Base-by-base conservation (phyloP, 192 early-diverging fungal species). In the Podila minutissima region DNA sequence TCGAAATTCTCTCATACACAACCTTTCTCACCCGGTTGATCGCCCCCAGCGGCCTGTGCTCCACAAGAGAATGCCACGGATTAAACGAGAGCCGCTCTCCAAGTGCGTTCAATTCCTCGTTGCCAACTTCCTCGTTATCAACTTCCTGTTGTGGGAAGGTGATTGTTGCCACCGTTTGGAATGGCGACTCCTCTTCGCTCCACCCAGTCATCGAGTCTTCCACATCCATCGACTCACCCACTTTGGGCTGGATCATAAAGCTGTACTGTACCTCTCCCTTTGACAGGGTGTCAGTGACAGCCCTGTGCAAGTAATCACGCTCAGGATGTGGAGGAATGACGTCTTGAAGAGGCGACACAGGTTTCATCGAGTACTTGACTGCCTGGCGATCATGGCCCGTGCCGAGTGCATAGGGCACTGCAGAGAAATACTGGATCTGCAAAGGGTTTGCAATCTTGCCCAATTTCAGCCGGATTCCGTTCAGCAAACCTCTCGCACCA, bases 291-390 rank as follows among this genome's bases (percentile, higher is more conserved):
- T 38, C 11, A 26, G 67, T 69, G 37, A 72, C 32, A 22, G 66
- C 76, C 60, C 64, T 8, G 15, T 72, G 70, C 37, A 79, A 35
- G 53, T 64, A 79, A n/a, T 79, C 66, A 17, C 22, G 48, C 11
- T 15, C 49, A 9, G 53, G 60, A 6, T 57, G 7, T 3, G 17
- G n/a, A 10, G 76, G 76, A 8, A 79, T 29, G 24, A 15, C 15
- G 28, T 79, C 76, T 0, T 72, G 15, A 4, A 24, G 9, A 6
- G 49, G 15, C 6, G 71, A 64, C 24, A 68, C 69, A 20, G 76
- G 76, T n/a, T 72, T 79, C 51, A 72, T 57, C n/a, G 76, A 62
- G 51, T 63, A 79, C 55, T 79, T 79, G 66, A 79, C 66, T 10
- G 70, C 76, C 28, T 33, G 51, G 2, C 76, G 64, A 10, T 35